Percentiles rank a stretch among this genome's conserved stretches.
These are phyloP conservation scores for Botryotinia globosa DNA, from an alignment of 2,329 filamentous ascomycete species.

Conservation along the genomic window DNA sequence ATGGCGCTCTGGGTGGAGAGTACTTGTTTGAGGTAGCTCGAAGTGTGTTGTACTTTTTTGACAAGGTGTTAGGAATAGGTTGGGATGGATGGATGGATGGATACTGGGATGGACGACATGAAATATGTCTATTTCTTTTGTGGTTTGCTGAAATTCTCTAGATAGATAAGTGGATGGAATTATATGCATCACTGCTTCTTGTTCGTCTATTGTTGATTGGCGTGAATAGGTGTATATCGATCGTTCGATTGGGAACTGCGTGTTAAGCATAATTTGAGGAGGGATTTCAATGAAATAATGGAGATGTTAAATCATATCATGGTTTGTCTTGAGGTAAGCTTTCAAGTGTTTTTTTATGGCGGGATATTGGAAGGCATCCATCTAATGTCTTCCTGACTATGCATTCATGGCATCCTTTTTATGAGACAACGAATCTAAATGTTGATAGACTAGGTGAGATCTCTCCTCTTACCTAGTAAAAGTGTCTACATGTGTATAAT, in stretches of 20 bases:
- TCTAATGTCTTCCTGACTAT: neutral
- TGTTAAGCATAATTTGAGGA: neutral
- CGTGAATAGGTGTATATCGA: neutral
- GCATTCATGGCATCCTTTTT: neutral
- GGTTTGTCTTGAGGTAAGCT: neutral
- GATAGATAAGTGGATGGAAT: neutral
- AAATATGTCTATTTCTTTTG: neutral
- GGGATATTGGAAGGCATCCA: neutral
- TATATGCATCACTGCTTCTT: neutral
- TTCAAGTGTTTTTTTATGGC: neutral
- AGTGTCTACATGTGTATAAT: no score
- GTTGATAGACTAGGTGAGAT: neutral
- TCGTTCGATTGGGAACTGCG: neutral
- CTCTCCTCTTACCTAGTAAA: neutral
- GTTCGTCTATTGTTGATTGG: neutral
- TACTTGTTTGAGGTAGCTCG: neutral
- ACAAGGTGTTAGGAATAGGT: constrained; percentile 13
- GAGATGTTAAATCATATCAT: neutral
- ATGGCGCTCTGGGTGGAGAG: constrained; percentile 6
- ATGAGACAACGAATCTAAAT: neutral
- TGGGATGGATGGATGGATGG: neutral
- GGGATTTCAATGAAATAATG: neutral
- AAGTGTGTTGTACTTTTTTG: neutral
- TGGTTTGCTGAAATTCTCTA: neutral
- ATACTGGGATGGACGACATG: neutral